Evolutionary conservation across 139 green algal species (phyloP), one percentile per base, ranked within the genome.

Genomic region (Axilococcus clingmanii): DNA sequence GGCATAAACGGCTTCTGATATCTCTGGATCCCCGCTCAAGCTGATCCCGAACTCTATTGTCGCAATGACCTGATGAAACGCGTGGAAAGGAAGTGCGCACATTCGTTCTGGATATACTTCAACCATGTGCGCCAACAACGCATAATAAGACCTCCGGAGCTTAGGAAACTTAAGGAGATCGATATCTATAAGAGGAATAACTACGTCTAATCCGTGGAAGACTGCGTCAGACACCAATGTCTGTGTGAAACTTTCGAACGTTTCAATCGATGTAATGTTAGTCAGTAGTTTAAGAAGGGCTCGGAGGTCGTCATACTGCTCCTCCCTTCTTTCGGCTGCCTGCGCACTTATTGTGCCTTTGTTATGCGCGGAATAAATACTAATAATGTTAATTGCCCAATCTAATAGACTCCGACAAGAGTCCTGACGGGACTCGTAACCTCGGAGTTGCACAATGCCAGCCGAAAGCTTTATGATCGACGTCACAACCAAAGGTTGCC

Each of bases 91-190:
- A 42, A 94, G 76, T 5, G 44, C 44, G 2, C 70, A 80, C 22
- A 93, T 67, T 40, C 75, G 76, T n/a, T 71, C 64, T 1, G 85
- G 61, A 63, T 91, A 62, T 33, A 71, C 78, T 63, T 94, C 85
- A 42, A 84, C 45, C 78, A 93, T 79, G 62, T 89, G 68, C 2
- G 74, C 61, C 30, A 94, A 59, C 54, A 94, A 62, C 16, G 35
- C 38, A 46, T 94, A 94, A 59, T 86, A 94, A 20, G 75, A 46
- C 31, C 59, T 53, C n/a, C 71, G 69, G 44, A 94, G 72, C 65
- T 89, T 91, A 40, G 83, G 83, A 63, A 82, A 77, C 46, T 75
- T 75, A 23, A 94, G 66, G 43, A 93, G 68, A 47, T 95, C 82
- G 3, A 45, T 28, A 9, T 40, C 73, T 12, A 94, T 78, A 19